Conservation (phyloP, 371 early-diverging fungal species). For the Coemansia sp. region DNA sequence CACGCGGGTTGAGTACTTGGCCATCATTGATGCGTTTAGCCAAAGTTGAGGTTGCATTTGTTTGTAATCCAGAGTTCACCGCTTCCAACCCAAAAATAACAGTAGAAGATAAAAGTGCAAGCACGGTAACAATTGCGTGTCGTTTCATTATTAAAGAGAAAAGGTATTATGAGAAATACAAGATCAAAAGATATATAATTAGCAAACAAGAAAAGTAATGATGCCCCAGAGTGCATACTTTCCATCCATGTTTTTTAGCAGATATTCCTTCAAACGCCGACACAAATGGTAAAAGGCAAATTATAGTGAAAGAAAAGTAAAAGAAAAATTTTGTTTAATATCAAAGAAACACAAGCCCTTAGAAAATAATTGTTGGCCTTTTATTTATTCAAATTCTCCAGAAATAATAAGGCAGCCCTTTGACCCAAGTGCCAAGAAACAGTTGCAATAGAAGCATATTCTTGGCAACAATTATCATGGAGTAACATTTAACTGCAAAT, state of each 20-base stretch:
- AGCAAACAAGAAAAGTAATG: background rate
- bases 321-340: background rate
- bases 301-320: background rate
- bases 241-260: background rate
- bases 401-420: too few relatives aligned
- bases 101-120: background rate
- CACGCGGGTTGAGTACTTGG: background rate
- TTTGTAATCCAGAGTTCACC: too few relatives aligned
- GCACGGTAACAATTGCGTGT: background rate
- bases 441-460: too few relatives aligned
- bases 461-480: too few relatives aligned
- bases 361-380: background rate
- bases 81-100: slow-evolving; percentile 5
- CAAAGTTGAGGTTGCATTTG: background rate
- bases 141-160: background rate
- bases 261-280: background rate
- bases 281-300: background rate
- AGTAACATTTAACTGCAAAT: too few relatives aligned
- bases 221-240: background rate
- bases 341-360: background rate
- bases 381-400: background rate
- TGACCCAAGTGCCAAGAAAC: too few relatives aligned
- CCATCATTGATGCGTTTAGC: background rate
- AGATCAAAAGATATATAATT: background rate
- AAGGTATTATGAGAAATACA: background rate